Evolutionary conservation across 805 yeast genomes (phyloP).

Genomic region (Ogataea dorogensis): DNA sequence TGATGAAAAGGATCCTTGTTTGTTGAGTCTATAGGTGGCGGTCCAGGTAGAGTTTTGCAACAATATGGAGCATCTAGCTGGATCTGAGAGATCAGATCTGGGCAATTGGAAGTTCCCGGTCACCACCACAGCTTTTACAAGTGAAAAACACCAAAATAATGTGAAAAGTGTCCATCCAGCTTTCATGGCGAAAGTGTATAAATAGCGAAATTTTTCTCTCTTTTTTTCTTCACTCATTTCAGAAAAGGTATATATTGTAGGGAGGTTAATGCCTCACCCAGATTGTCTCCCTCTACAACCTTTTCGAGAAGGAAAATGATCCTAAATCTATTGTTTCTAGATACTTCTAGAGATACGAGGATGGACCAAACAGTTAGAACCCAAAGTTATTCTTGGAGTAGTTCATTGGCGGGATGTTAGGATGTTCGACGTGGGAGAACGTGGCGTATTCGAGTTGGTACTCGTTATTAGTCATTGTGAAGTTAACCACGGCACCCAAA

Average conservation of each 20-base stretch:
- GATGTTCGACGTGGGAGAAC: slow-evolving; percentile 85
- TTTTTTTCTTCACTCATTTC: slow-evolving; percentile 32
- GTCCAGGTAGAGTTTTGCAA: slow-evolving; percentile 6
- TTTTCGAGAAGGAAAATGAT: slow-evolving; percentile 30
- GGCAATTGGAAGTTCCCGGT: slow-evolving; percentile 7
- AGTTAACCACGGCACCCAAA: slow-evolving; percentile 83
- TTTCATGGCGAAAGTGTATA: slow-evolving; percentile 1
- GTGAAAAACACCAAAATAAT: not conserved
- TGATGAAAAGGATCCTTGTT: slow-evolving; percentile 3
- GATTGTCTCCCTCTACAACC: slow-evolving; percentile 41
- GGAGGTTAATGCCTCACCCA: slow-evolving; percentile 36
- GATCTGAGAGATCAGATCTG: slow-evolving; percentile 2
- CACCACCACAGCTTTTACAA: slow-evolving; percentile 1
- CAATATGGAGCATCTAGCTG: slow-evolving; percentile 1
- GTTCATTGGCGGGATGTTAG: slow-evolving; percentile 92
- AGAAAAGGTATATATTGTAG: slow-evolving; percentile 40
- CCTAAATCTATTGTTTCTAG: slow-evolving; percentile 7
- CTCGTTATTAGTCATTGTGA: slow-evolving; percentile 49
- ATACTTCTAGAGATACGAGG: slow-evolving; percentile 8
- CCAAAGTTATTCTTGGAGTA: slow-evolving; percentile 56
- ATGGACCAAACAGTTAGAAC: slow-evolving; percentile 18
- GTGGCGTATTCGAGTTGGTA: slow-evolving; percentile 52
- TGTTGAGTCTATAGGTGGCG: not conserved
- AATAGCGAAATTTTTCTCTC: slow-evolving; percentile 1
- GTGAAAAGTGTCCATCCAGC: not conserved